Conservation (phyloP, 768 basidiomycete species). For the Boletales sp. region DNA sequence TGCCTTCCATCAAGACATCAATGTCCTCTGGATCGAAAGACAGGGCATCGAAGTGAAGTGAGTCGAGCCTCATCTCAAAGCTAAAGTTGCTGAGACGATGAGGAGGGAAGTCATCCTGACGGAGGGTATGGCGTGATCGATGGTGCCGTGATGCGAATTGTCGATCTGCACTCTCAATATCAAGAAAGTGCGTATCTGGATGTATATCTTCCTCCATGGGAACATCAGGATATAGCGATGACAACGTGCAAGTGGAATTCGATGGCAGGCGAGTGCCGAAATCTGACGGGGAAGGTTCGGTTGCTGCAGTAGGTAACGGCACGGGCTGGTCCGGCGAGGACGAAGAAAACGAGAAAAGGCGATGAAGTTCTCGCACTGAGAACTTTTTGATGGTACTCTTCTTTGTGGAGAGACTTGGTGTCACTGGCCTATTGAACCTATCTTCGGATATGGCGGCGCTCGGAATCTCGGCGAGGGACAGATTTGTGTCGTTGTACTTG, state of each 20-base stretch:
- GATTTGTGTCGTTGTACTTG: constrained; percentile 24
- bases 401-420: constrained; percentile 34
- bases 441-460: constrained; percentile 11
- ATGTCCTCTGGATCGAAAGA: constrained; percentile 66
- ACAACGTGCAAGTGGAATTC: constrained; percentile 8
- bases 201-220: constrained; percentile 16
- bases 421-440: constrained; percentile 23
- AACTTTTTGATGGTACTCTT: constrained; percentile 26
- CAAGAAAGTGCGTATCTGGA: constrained; percentile 14
- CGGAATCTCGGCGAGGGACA: constrained; percentile 15
- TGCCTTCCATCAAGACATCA: constrained; percentile 23
- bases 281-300: not conserved
- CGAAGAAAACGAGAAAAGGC: constrained; percentile 29
- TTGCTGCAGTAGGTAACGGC: constrained; percentile 1
- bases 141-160: constrained; percentile 5
- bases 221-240: constrained; percentile 16
- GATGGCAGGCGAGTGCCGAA: constrained; percentile 2
- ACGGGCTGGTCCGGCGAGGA: constrained; percentile 13
- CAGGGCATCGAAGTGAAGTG: constrained; percentile 67
- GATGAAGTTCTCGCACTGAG: constrained; percentile 36
- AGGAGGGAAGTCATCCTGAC: not conserved
- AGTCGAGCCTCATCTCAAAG: constrained; percentile 67
- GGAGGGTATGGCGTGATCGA: not conserved
- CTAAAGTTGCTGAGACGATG: constrained; percentile 37
- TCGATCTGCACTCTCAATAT: constrained; percentile 19